phyloP scores from a whole-genome alignment of 345 rosid species.

The Lepidium sativum region DNA sequence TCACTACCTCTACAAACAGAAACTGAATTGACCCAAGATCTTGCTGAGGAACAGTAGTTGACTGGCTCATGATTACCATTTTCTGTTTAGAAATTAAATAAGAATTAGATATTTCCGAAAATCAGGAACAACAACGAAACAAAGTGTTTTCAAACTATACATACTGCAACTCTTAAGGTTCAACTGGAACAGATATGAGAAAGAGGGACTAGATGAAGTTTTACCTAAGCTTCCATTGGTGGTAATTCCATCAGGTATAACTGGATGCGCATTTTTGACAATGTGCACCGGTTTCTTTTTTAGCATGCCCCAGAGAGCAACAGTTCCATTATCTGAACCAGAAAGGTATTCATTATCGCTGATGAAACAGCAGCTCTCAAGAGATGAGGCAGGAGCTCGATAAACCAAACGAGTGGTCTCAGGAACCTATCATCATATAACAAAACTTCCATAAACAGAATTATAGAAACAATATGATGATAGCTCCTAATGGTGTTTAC shows the following conservation, averaged over 20 bases:
- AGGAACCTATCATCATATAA: slow-evolving; percentile 50
- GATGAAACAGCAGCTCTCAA: slow-evolving; percentile 90
- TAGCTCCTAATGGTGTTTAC: not conserved
- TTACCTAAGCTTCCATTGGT: slow-evolving; percentile 48
- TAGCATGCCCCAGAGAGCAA: slow-evolving; percentile 60
- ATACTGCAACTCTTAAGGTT: not conserved
- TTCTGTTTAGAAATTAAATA: slow-evolving; percentile 28
- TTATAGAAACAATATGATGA: not conserved
- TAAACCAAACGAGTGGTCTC: slow-evolving; percentile 61
- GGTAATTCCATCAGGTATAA: slow-evolving; percentile 16
- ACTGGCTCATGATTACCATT: slow-evolving; percentile 30
- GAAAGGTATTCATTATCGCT: slow-evolving; percentile 74
- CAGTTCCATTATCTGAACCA: slow-evolving; percentile 93
- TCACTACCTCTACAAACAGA: slow-evolving; percentile 78
- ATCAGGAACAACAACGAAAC: not conserved
- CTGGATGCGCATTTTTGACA: slow-evolving; percentile 70
- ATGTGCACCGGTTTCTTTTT: slow-evolving; percentile 73
- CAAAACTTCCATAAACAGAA: slow-evolving; percentile 17
- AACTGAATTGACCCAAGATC: slow-evolving; percentile 86
- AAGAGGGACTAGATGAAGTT: not conserved
- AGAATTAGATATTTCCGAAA: not conserved
- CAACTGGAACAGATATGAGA: not conserved
- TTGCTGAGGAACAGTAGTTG: slow-evolving; percentile 34
- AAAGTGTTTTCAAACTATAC: not conserved
- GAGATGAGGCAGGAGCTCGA: slow-evolving; percentile 72